A percentile compares a stretch with the other conserved stretches of the same genome.
Evolutionary conservation across 768 basidiomycete species (phyloP).

Genomic region (Psilocybe subaeruginosa): DNA sequence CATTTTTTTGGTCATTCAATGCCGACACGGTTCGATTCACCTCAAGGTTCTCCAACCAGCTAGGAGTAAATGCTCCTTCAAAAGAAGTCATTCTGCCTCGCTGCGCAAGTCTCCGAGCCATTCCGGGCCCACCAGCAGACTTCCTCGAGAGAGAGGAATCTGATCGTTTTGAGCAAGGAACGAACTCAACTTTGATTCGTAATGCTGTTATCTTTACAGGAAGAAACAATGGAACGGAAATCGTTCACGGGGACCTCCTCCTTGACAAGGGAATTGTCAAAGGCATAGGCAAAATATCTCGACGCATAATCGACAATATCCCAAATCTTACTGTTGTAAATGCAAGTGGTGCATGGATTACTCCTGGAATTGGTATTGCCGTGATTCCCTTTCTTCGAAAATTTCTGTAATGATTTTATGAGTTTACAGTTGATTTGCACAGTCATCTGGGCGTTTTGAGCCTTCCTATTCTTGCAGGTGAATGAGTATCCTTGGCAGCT

Average conservation of each 20-base stretch:
- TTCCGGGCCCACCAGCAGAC: conserved; percentile 40
- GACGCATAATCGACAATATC: conserved; percentile 34
- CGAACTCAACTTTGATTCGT: conserved; percentile 65
- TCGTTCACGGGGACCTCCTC: conserved; percentile 65
- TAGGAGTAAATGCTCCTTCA: background rate
- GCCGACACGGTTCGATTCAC: background rate
- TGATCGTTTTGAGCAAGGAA: conserved; percentile 70
- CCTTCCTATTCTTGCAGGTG: conserved; percentile 56
- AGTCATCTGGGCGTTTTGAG: conserved; percentile 81
- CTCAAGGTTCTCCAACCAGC: background rate
- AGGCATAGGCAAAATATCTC: conserved; percentile 56
- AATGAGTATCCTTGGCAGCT: conserved; percentile 5
- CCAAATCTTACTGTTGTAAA: conserved; percentile 58
- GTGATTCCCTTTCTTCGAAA: conserved; percentile 12
- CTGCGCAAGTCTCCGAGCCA: conserved; percentile 56
- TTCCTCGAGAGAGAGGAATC: conserved; percentile 51
- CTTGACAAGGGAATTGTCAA: conserved; percentile 69
- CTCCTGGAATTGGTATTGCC: conserved; percentile 59
- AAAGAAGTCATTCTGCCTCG: conserved; percentile 38
- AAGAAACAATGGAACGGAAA: conserved; percentile 52
- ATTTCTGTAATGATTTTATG: background rate
- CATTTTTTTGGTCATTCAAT: conserved; percentile 7
- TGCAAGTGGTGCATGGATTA: conserved; percentile 69
- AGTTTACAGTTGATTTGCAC: conserved; percentile 67
- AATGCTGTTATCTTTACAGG: conserved; percentile 76